A percentile compares a stretch with the other conserved stretches of the same genome.
Evolutionary conservation across 1,139 yeast genomes (phyloP).

Genomic region (Pneumocystis jirovecii): DNA sequence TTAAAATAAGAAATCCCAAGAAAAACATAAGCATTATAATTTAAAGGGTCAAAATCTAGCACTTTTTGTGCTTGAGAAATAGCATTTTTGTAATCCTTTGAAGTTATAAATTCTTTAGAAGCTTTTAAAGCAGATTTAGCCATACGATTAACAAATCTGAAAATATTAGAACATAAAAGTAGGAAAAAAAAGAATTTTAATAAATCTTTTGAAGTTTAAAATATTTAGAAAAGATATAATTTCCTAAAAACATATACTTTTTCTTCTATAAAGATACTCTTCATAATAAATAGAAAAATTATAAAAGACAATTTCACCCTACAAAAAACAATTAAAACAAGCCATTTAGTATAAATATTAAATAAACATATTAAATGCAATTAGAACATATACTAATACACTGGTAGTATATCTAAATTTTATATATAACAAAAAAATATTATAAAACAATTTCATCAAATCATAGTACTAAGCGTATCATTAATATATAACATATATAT

Average conservation of each 20-base stretch:
- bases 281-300: background rate
- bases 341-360: too few species aligned
- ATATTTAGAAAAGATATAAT: too few species aligned
- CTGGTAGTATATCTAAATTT: too few species aligned
- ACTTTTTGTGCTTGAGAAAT: slow-evolving; percentile 35
- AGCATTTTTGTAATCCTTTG: slow-evolving; percentile 31
- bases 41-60: slow-evolving; percentile 38
- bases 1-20: slow-evolving; percentile 44
- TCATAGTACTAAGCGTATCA: too few species aligned
- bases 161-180: background rate
- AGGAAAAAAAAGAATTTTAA: background rate
- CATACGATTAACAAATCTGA: background rate
- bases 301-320: too few species aligned
- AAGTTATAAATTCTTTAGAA: slow-evolving; percentile 10
- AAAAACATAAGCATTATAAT: slow-evolving; percentile 46
- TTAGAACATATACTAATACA: too few species aligned
- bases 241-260: too few species aligned
- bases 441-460: too few species aligned
- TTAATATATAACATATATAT: too few species aligned
- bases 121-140: slow-evolving; percentile 7
- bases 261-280: background rate
- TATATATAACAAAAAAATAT: too few species aligned
- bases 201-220: background rate
- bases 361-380: too few species aligned
- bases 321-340: too few species aligned